A percentile compares a stretch with the other conserved stretches of the same genome.
Evolutionary conservation across 176 grass and related monocot species (phyloP).

Genomic region (Paspalum notatum): DNA sequence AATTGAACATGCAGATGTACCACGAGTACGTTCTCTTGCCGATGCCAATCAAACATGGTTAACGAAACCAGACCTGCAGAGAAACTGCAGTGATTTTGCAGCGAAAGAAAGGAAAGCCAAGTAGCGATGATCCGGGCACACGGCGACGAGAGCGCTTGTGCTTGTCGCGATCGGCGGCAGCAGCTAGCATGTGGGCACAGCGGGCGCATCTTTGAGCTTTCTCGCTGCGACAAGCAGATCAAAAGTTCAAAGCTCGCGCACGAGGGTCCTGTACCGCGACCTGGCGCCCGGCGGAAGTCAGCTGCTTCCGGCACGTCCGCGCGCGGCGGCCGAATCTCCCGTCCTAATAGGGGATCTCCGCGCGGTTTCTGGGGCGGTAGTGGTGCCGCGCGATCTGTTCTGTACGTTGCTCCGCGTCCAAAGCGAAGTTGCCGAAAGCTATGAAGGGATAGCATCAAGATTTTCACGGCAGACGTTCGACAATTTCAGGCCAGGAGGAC

Average conservation of each 20-base stretch:
- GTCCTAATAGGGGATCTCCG: not conserved
- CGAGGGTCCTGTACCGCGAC: not conserved
- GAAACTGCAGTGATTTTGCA: not conserved
- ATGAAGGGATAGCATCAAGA: not conserved
- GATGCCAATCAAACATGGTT: not conserved
- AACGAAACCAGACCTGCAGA: not conserved
- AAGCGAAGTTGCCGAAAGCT: conserved; percentile 48
- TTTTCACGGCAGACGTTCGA: not conserved
- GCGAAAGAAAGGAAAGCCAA: not conserved
- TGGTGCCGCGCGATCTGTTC: not conserved
- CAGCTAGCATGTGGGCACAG: not conserved
- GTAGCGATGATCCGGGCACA: not conserved
- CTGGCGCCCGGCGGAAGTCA: not conserved
- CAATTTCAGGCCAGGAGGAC: not conserved
- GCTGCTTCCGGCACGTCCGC: conserved; percentile 5
- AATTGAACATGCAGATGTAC: no score
- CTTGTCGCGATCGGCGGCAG: not conserved
- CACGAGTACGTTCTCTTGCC: not conserved
- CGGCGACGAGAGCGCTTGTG: conserved; percentile 6
- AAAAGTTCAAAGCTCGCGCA: not conserved
- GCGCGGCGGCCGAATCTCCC: conserved; percentile 7
- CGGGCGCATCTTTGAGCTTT: not conserved
- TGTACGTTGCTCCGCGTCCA: not conserved
- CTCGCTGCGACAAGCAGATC: conserved; percentile 4
- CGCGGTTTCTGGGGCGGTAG: not conserved